phyloP scores from a whole-genome alignment of 768 basidiomycete genomes.

The Auricularia sp. region DNA sequence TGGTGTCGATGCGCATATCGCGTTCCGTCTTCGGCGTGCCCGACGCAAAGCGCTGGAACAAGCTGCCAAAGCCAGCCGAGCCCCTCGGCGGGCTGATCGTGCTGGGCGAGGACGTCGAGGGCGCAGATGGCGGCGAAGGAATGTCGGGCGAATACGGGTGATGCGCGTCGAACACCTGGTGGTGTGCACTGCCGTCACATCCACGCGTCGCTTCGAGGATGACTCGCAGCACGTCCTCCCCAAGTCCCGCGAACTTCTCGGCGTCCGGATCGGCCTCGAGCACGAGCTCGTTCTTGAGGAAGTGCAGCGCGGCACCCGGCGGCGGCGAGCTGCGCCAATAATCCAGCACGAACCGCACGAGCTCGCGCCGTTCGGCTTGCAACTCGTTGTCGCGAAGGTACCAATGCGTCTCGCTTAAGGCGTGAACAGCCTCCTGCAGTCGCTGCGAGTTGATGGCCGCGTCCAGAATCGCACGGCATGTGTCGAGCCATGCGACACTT shows the following conservation, averaged over 20 bases:
- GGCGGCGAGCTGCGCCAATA: not conserved
- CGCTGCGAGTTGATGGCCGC: not conserved
- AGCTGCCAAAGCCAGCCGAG: not conserved
- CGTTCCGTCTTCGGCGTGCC: not conserved
- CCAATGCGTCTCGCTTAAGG: not conserved
- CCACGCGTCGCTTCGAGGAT: not conserved
- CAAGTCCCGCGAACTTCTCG: not conserved
- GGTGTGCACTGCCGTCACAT: not conserved
- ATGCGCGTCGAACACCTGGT: not conserved
- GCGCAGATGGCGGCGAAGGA: not conserved
- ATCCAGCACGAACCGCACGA: not conserved
- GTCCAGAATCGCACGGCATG: not conserved
- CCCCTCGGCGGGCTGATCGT: not conserved
- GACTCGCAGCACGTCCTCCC: not conserved
- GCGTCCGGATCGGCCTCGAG: not conserved
- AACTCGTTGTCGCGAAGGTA: not conserved
- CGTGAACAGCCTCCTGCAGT: not conserved
- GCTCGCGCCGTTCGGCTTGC: not conserved
- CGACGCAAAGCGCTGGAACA: not conserved
- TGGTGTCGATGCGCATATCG: not conserved
- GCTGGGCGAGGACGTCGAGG: not conserved
- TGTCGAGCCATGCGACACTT: not conserved
- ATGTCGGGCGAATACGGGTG: not conserved
- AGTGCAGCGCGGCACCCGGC: not conserved
- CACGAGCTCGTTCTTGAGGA: not conserved